A percentile compares a stretch with the other conserved stretches of the same genome.
Evolutionary conservation across 805 yeast genomes (phyloP).

Genomic region (Metschnikowia similis): DNA sequence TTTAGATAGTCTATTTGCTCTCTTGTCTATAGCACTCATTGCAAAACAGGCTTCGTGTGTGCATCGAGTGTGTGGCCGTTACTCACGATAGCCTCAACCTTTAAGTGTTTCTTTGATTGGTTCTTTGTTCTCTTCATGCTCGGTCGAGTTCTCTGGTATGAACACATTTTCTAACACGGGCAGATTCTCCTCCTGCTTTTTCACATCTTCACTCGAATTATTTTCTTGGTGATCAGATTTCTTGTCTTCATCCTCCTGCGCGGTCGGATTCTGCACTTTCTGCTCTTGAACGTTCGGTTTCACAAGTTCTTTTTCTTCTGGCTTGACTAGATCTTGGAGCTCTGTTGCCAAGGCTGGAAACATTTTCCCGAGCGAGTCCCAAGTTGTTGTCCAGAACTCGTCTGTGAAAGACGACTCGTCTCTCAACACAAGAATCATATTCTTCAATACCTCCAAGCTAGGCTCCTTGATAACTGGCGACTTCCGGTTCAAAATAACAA

Average conservation of each 20-base stretch:
- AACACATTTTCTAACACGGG: no score
- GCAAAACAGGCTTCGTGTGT: background rate
- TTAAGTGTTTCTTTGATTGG: background rate
- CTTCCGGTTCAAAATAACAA: constrained; percentile 24
- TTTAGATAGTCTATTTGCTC: background rate
- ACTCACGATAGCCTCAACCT: background rate
- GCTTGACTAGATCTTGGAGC: background rate
- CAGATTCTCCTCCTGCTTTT: background rate
- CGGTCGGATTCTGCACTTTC: background rate
- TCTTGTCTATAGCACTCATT: background rate
- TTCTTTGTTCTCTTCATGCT: background rate
- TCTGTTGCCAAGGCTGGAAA: constrained; percentile 24
- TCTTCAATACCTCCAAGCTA: constrained; percentile 35
- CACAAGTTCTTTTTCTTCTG: background rate
- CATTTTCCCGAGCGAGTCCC: constrained; percentile 27
- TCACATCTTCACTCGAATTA: background rate
- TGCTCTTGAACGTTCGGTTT: background rate
- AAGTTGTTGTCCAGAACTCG: constrained; percentile 30
- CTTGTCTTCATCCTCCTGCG: background rate
- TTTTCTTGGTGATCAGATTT: no score
- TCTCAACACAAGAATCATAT: constrained; percentile 38
- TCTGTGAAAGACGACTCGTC: constrained; percentile 18
- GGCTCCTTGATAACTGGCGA: constrained; percentile 27
- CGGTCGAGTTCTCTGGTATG: background rate
- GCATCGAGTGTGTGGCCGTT: background rate